These are phyloP conservation scores for Ormosia emarginata DNA, from an alignment of 306 rosid genomes.

Conservation along the genomic window DNA sequence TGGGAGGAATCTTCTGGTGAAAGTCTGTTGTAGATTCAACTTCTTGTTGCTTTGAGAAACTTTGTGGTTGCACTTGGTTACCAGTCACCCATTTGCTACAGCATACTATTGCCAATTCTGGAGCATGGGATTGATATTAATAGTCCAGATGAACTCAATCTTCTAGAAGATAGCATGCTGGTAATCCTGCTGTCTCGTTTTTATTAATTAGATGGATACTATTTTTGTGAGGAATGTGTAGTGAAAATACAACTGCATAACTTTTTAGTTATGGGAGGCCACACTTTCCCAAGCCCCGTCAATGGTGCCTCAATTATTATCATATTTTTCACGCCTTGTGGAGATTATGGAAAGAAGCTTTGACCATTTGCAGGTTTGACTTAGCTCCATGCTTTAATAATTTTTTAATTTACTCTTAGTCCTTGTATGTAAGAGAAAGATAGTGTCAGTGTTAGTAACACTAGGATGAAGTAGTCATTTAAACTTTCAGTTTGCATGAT, in stretches of 20 bases:
- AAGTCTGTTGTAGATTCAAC: conserved; percentile 93
- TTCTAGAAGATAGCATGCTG: conserved; percentile 97
- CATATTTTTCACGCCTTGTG: conserved; percentile 73
- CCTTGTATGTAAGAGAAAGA: conserved; percentile 6
- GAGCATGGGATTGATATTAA: conserved; percentile 82
- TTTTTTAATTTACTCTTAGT: background rate
- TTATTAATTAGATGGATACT: background rate
- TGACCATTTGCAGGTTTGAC: conserved; percentile 89
- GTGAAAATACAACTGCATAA: conserved; percentile 30
- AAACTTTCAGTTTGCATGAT: background rate
- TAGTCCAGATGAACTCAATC: conserved; percentile 85
- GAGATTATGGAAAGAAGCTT: conserved; percentile 86
- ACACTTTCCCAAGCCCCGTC: conserved; percentile 92
- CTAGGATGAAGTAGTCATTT: conserved; percentile 14
- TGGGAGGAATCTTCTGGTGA: conserved; percentile 98
- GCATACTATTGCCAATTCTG: conserved; percentile 76
- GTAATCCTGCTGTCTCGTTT: conserved; percentile 44
- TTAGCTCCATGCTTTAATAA: conserved; percentile 9
- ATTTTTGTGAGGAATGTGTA: conserved; percentile 1
- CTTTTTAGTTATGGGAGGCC: conserved; percentile 94
- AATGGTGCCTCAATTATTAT: conserved; percentile 80
- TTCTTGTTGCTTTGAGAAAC: conserved; percentile 85
- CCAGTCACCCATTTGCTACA: conserved; percentile 83
- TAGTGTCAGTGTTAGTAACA: background rate
- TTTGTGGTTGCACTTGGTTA: conserved; percentile 87